A percentile compares a stretch with the other conserved stretches of the same genome.
Conservation (phyloP, 2,329 filamentous ascomycete species). For the Lasiodiplodia gonubiensis region DNA sequence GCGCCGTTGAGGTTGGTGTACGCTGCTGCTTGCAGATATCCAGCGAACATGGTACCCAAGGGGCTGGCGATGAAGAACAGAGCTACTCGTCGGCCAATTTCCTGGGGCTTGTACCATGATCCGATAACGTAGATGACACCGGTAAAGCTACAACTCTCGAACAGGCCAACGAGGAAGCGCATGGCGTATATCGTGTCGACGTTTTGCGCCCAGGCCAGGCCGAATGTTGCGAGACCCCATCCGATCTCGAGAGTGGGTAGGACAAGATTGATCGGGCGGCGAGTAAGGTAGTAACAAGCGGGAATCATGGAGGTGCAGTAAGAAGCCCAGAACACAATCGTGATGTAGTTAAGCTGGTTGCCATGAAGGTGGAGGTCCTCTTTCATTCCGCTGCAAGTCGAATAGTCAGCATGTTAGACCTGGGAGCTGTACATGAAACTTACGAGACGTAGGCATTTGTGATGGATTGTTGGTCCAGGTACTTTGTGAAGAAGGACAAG, state of each 20-base stretch:
- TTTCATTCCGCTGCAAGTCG: conserved; percentile 29
- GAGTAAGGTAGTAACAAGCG: conserved; percentile 47
- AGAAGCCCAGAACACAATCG: conserved; percentile 42
- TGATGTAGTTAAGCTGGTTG: conserved; percentile 32
- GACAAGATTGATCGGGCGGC: conserved; percentile 35
- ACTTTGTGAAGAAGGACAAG: conserved; percentile 50
- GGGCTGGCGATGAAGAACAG: conserved; percentile 43
- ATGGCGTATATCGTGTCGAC: conserved; percentile 34
- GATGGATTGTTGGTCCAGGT: conserved; percentile 39
- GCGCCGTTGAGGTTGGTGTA: conserved; percentile 41
- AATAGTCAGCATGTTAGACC: not conserved
- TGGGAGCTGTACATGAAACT: not conserved
- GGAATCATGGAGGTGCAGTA: conserved; percentile 52
- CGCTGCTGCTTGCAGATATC: conserved; percentile 42
- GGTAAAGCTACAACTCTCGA: conserved; percentile 41
- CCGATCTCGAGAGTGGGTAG: conserved; percentile 35
- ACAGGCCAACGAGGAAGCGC: conserved; percentile 46
- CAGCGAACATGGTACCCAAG: conserved; percentile 43
- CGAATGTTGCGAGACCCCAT: conserved; percentile 37
- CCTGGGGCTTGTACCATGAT: conserved; percentile 51
- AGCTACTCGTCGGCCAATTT: conserved; percentile 41
- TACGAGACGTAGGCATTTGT: conserved; percentile 32
- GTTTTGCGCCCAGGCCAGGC: conserved; percentile 34
- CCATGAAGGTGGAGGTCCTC: conserved; percentile 31
- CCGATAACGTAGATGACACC: conserved; percentile 49